Percentiles rank a stretch among this genome's conserved stretches.
These are phyloP conservation scores for Metschnikowia lachancei DNA, from an alignment of 805 yeast species.

Conservation along the genomic window DNA sequence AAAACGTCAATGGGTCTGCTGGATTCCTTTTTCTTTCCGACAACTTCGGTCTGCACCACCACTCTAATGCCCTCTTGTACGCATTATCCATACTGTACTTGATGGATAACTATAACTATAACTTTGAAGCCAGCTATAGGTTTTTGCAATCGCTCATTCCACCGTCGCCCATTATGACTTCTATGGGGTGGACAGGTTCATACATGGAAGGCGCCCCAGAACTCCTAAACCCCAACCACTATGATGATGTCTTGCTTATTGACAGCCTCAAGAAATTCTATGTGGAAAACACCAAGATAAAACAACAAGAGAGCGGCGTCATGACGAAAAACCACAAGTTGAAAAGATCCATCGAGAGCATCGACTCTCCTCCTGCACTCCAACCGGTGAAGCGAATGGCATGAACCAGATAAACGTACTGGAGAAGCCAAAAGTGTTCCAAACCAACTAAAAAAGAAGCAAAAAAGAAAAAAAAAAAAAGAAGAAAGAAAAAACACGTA, in stretches of 20 bases:
- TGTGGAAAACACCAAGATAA: conserved; percentile 33
- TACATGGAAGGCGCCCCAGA: background rate
- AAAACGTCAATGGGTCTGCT: conserved; percentile 30
- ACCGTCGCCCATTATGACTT: background rate
- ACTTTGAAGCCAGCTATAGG: conserved; percentile 30
- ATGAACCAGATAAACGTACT: background rate
- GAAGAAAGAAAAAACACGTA: background rate
- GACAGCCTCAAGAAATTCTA: conserved; percentile 41
- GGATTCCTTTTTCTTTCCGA: conserved; percentile 36
- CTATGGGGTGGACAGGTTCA: background rate
- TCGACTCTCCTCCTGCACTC: conserved; percentile 5
- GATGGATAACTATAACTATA: conserved; percentile 41
- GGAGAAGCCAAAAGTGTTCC: background rate
- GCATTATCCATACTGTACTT: conserved; percentile 35
- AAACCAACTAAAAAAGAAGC: background rate
- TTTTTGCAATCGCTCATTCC: conserved; percentile 22
- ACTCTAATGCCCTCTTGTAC: conserved; percentile 25
- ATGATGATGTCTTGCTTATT: conserved; percentile 39
- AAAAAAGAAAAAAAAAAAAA: background rate
- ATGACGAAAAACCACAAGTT: conserved; percentile 29
- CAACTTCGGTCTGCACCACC: conserved; percentile 23
- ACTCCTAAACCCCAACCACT: conserved; percentile 29
- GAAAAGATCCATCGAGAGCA: conserved; percentile 23
- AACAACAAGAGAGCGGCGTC: conserved; percentile 25
- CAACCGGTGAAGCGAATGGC: conserved; percentile 12